These are phyloP conservation scores for Solanum bulbocastanum DNA, from an alignment of 257 asterid species.

Conservation along the genomic window DNA sequence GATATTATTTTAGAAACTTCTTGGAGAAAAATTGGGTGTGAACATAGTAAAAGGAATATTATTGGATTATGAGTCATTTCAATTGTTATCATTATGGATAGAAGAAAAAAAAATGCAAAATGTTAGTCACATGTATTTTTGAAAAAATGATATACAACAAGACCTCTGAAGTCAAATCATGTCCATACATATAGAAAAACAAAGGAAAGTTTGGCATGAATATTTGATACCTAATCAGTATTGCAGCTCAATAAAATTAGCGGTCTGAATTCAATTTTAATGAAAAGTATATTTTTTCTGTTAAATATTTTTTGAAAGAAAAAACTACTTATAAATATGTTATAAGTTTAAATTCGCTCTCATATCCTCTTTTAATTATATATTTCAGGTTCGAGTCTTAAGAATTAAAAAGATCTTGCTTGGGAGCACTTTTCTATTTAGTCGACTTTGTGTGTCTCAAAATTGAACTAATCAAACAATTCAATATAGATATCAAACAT, in stretches of 20 bases:
- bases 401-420: too few relatives aligned
- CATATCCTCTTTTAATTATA: too few relatives aligned
- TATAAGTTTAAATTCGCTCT: neutral
- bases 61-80: neutral
- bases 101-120: neutral
- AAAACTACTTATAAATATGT: too few relatives aligned
- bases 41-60: neutral
- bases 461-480: too few relatives aligned
- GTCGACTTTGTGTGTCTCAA: neutral
- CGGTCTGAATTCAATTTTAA: too few relatives aligned
- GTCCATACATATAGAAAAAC: constrained; percentile 2
- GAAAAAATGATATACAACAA: neutral
- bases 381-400: neutral
- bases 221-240: neutral
- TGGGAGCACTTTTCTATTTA: neutral
- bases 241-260: rapidly evolving
- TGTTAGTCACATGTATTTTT: neutral
- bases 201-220: constrained; percentile 1
- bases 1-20: neutral
- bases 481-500: neutral
- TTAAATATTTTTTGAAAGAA: too few relatives aligned
- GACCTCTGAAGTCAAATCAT: neutral
- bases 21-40: neutral
- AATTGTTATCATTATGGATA: neutral
- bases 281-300: too few relatives aligned